Evolutionary conservation across 192 early-diverging fungal species (phyloP).

Genomic region (Ambispora gerdemannii): DNA sequence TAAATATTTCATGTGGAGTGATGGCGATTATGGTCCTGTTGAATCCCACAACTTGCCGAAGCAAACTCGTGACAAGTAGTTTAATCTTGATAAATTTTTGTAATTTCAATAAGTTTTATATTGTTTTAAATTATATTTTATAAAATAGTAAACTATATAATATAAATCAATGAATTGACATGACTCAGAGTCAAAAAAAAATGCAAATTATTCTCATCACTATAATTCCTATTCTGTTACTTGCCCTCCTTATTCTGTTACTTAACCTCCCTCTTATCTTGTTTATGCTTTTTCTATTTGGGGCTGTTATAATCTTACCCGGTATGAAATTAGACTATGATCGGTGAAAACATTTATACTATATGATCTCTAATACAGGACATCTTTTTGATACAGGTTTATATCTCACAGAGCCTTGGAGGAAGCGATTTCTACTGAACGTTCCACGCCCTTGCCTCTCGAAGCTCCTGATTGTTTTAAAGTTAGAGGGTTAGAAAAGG

Average conservation of each 20-base stretch:
- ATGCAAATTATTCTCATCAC: conserved; percentile 18
- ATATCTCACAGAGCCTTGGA: conserved; percentile 11
- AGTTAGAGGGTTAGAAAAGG: conserved; percentile 22
- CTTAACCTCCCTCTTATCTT: conserved; percentile 20
- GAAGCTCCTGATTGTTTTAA: conserved; percentile 20
- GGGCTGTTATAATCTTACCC: conserved; percentile 15
- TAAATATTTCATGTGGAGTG: conserved; percentile 18
- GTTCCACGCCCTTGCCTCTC: conserved; percentile 10
- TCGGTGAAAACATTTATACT: conserved; percentile 8
- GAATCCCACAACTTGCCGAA: no score
- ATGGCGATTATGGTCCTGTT: no score
- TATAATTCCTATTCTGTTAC: conserved; percentile 22
- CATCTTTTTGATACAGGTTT: conserved; percentile 7
- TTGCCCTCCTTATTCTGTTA: conserved; percentile 14
- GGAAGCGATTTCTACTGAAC: conserved; percentile 11
- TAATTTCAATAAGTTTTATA: no score
- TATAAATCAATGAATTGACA: conserved; percentile 18
- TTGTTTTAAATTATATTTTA: no score
- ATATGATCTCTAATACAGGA: conserved; percentile 19
- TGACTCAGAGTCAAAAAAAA: conserved; percentile 20
- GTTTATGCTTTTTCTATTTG: conserved; percentile 21
- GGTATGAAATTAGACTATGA: conserved; percentile 15
- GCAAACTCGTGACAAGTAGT: no score
- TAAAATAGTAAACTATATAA: no score
- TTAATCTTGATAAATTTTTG: no score